Percentiles rank a stretch among this genome's conserved stretches.
Conservation (phyloP, 495 filamentous ascomycete genomes). For the Aspergillus homomorphus region DNA sequence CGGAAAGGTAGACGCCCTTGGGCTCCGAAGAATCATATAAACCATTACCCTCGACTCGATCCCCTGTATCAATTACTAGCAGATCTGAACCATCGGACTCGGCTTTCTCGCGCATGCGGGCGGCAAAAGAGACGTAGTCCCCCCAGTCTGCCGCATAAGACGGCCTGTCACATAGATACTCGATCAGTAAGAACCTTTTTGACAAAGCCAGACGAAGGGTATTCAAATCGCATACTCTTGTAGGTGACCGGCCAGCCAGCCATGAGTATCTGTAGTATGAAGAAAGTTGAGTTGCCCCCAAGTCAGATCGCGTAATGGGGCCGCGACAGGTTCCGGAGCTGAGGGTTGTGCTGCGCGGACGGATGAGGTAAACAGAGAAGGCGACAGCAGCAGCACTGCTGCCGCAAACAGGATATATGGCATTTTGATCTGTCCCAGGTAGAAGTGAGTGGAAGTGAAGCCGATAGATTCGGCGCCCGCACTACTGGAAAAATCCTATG, state of each 20-base stretch:
- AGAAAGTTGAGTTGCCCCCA: slow-evolving; percentile 95
- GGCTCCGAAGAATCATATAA: slow-evolving; percentile 90
- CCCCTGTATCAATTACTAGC: slow-evolving; percentile 88
- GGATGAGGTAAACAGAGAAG: slow-evolving; percentile 23
- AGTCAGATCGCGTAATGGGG: slow-evolving; percentile 74
- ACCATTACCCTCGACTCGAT: slow-evolving; percentile 92
- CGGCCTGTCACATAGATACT: slow-evolving; percentile 44
- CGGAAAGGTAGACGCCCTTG: slow-evolving; percentile 81
- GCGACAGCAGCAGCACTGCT: slow-evolving; percentile 19
- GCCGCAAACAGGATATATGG: neutral
- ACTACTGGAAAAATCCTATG: too few relatives aligned
- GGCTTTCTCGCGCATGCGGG: slow-evolving; percentile 73
- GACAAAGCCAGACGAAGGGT: neutral
- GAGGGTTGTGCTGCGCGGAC: slow-evolving; percentile 67
- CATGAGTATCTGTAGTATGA: slow-evolving; percentile 91
- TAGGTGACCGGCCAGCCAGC: slow-evolving; percentile 92
- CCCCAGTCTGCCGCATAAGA: slow-evolving; percentile 96
- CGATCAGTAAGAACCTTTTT: slow-evolving; percentile 10
- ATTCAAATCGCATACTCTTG: slow-evolving; percentile 60
- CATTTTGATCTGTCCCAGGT: neutral
- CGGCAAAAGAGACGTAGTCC: slow-evolving; percentile 91
- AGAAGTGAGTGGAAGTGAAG: neutral
- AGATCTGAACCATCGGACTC: slow-evolving; percentile 78
- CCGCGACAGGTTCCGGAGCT: slow-evolving; percentile 73
- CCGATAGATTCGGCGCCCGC: too few relatives aligned